Conservation (phyloP, 441 rosid species). For the Aquilaria agallochum region DNA sequence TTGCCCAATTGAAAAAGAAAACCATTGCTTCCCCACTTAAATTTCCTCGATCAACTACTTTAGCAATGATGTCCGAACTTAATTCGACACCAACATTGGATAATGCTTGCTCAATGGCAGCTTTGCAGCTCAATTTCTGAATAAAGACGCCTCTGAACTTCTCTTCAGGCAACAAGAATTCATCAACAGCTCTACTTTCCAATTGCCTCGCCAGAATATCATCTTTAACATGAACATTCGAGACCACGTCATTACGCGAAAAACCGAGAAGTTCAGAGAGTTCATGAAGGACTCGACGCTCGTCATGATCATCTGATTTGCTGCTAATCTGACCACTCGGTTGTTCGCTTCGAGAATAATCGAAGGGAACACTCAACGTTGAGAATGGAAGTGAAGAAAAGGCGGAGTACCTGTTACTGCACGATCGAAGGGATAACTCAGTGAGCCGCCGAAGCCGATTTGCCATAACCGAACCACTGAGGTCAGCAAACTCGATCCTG, state of each 20-base stretch:
- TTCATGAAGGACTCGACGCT: constrained; percentile 45
- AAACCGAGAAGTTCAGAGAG: constrained; percentile 58
- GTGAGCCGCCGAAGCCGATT: constrained; percentile 13
- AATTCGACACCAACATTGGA: constrained; percentile 39
- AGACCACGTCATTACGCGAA: constrained; percentile 15
- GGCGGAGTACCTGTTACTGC: constrained; percentile 23
- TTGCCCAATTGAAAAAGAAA: constrained; percentile 74
- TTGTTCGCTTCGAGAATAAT: constrained; percentile 11
- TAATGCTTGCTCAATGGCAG: constrained; percentile 49
- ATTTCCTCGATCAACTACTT: constrained; percentile 62
- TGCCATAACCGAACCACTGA: constrained; percentile 18
- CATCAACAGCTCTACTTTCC: constrained; percentile 34
- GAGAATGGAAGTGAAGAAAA: constrained; percentile 18
- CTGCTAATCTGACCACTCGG: constrained; percentile 4
- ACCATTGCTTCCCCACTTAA: constrained; percentile 73
- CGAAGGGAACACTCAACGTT: constrained; percentile 10
- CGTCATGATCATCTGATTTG: constrained; percentile 24
- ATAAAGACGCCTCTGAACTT: constrained; percentile 84
- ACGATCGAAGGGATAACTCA: constrained; percentile 5
- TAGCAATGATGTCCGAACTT: constrained; percentile 50
- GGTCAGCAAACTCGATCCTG: no score
- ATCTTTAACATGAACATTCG: constrained; percentile 12
- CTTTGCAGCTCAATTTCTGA: constrained; percentile 58
- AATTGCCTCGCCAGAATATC: constrained; percentile 5
- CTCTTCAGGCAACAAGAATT: constrained; percentile 63